Evolutionary conservation across 2,329 filamentous ascomycete species (phyloP), one percentile per base, ranked within the genome.

Genomic region (Thielaviopsis euricoi): DNA sequence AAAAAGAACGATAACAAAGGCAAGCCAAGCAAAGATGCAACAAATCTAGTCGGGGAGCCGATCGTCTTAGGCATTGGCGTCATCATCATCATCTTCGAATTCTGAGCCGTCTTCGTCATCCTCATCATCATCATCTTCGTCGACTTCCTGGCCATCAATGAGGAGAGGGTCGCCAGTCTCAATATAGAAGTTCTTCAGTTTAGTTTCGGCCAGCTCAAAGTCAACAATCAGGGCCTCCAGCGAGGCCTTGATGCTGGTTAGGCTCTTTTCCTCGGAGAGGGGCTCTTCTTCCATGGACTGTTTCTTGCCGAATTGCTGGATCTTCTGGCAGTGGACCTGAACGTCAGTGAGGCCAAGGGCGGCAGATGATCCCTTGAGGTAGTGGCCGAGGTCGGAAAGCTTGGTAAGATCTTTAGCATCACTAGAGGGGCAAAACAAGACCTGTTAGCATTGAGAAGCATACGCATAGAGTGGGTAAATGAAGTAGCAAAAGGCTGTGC

Each of bases 341-440:
- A 98, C 86, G 70, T 94, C 94, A 66, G 80, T 85, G 58, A 97
- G 80, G 52, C 93, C 93, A 57, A 98, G 79, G 3, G 93, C 96
- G 46, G 93, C 91, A 9, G 91, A 96, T 6, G 91, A 97, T 61
- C 93, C 93, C 73, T 98, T 98, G 64, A 98, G 78, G 74, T 95
- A 98, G 73, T 98, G 93, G 49, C 93, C 93, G 33, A 95, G 82
- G 56, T 80, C 78, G 37, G 89, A 95, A 43, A 97, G 81, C 63
- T 82, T 75, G n/a, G 73, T 70, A 59, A 97, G 81, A 60, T 95
- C 76, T 66, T 80, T 77, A 1, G 78, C 69, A 63, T 81, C 70
- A 63, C 89, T 95, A 67, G 53, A 58, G 57, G 13, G 12, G 33
- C 9, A 23, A 56, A 22, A 22, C 15, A 52, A 17, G 19, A 29